Evolutionary conservation across 1,139 yeast genomes (phyloP).

Genomic region (Trichomonascaceae sp.): DNA sequence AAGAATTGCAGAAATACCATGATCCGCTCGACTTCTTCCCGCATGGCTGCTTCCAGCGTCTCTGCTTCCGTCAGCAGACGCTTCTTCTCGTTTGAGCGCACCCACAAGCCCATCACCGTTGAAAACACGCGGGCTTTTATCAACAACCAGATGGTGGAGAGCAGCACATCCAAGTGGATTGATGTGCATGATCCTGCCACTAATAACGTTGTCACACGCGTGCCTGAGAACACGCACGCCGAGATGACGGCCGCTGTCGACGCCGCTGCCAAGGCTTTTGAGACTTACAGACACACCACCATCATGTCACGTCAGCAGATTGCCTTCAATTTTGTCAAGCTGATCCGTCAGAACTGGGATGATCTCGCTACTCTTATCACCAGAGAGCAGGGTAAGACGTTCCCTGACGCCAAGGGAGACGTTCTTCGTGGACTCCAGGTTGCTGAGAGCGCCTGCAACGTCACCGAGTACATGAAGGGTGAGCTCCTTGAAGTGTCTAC

Average conservation of each 20-base stretch:
- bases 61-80: not conserved
- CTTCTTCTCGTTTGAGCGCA: slow-evolving; percentile 3
- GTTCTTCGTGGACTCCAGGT: slow-evolving; percentile 73
- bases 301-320: slow-evolving; percentile 62
- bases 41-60: too few relatives aligned
- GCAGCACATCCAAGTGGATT: slow-evolving; percentile 48
- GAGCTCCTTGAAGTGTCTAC: slow-evolving; percentile 53
- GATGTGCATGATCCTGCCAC: slow-evolving; percentile 74
- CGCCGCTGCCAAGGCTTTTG: slow-evolving; percentile 50
- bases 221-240: slow-evolving; percentile 57
- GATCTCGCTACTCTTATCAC: slow-evolving; percentile 60
- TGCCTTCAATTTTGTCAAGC: slow-evolving; percentile 57
- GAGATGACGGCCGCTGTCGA: slow-evolving; percentile 59
- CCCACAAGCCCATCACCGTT: slow-evolving; percentile 27
- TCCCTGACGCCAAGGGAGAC: slow-evolving; percentile 67
- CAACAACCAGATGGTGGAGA: slow-evolving; percentile 45
- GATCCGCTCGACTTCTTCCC: too few relatives aligned
- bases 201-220: slow-evolving; percentile 49
- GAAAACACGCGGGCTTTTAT: slow-evolving; percentile 44
- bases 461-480: slow-evolving; percentile 53
- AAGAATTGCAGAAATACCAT: too few relatives aligned
- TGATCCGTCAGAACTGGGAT: slow-evolving; percentile 58
- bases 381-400: slow-evolving; percentile 70
- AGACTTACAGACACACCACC: slow-evolving; percentile 44
- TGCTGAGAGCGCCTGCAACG: slow-evolving; percentile 47